Conservation (phyloP, 192 early-diverging fungal species). For the Umbelopsis isabellina region DNA sequence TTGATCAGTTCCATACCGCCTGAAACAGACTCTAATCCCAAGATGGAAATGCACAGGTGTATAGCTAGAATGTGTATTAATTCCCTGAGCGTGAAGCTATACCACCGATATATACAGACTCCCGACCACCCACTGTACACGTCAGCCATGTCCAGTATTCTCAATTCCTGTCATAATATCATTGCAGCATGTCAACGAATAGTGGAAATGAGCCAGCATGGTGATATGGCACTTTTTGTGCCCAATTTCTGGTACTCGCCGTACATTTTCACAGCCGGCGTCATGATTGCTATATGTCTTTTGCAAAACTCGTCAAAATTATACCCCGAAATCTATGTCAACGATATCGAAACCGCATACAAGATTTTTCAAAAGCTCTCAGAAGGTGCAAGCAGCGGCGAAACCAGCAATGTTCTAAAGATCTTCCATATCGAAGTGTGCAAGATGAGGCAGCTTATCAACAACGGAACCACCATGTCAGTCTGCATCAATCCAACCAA, state of each 20-base stretch:
- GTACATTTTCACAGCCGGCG: background rate
- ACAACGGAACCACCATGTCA: too few species aligned
- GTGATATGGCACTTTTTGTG: background rate
- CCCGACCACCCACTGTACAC: background rate
- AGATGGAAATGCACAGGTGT: background rate
- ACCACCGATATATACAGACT: background rate
- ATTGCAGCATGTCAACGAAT: background rate
- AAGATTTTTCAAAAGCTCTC: background rate
- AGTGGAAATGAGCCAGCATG: background rate
- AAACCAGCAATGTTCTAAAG: background rate
- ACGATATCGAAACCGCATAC: background rate
- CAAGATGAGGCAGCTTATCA: too few species aligned
- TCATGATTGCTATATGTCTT: background rate
- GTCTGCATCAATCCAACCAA: too few species aligned
- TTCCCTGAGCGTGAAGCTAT: background rate
- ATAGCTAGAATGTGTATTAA: background rate
- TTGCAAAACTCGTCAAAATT: background rate
- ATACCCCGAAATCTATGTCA: background rate
- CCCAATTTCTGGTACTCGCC: constrained; percentile 10
- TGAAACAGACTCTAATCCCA: background rate
- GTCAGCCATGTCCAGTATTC: background rate
- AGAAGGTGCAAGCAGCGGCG: too few species aligned
- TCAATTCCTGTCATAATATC: background rate
- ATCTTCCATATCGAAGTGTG: background rate
- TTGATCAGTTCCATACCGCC: background rate